Evolutionary conservation across 371 early-diverging fungal genomes (phyloP).

Genomic region (Dinochytrium kinnereticum): DNA sequence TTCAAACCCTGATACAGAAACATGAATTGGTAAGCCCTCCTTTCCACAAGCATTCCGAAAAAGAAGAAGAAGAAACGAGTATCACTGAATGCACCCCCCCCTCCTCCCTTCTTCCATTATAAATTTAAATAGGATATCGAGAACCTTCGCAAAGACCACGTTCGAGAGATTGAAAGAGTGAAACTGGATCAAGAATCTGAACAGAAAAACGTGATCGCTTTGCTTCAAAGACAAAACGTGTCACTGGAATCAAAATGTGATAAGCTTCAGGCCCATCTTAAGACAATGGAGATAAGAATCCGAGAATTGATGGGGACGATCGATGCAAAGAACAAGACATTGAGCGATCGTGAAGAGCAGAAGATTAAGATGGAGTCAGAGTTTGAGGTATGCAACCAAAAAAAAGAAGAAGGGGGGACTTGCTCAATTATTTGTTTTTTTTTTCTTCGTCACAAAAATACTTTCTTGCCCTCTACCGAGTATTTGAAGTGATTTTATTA

Average conservation of each 20-base stretch:
- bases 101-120: conserved; percentile 13
- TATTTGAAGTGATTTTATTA: no score
- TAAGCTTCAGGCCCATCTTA: conserved; percentile 59
- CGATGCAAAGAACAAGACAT: conserved; percentile 54
- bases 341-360: conserved; percentile 55
- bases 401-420: not conserved
- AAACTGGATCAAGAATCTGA: conserved; percentile 64
- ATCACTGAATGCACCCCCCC: no score
- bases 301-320: conserved; percentile 53
- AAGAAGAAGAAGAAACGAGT: no score
- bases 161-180: conserved; percentile 58
- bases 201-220: conserved; percentile 53
- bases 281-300: conserved; percentile 54
- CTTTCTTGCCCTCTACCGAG: no score
- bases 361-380: conserved; percentile 45
- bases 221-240: conserved; percentile 60
- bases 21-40: conserved; percentile 54
- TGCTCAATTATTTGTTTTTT: not conserved
- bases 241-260: conserved; percentile 61
- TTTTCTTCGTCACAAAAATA: no score
- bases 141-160: conserved; percentile 59
- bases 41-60: not conserved
- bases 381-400: conserved; percentile 36
- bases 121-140: conserved; percentile 53
- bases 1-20: conserved; percentile 62